These are phyloP conservation scores for Aphanomyces cochlioides DNA, from an alignment of 352 stramenopile genomes.

Conservation along the genomic window DNA sequence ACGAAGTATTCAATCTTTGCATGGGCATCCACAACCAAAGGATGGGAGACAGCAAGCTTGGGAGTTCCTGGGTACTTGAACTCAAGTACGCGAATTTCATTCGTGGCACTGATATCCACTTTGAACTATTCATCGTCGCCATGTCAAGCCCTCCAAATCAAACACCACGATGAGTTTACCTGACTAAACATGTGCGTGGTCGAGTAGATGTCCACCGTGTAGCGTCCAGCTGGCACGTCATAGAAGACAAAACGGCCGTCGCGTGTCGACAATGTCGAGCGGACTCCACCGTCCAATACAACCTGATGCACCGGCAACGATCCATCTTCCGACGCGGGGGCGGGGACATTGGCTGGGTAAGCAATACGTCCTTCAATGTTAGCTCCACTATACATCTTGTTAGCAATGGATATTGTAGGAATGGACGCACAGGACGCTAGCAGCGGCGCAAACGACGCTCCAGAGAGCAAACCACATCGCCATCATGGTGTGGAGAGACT, in stretches of 20 bases:
- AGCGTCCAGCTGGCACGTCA: constrained; percentile 62
- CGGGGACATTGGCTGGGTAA: constrained; percentile 8
- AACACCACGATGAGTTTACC: constrained; percentile 31
- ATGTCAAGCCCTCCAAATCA: constrained; percentile 20
- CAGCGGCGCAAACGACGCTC: neutral
- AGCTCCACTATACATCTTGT: constrained; percentile 14
- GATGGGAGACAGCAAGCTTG: constrained; percentile 58
- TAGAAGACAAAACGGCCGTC: constrained; percentile 72
- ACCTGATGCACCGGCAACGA: constrained; percentile 53
- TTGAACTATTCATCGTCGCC: constrained; percentile 57
- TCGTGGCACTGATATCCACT: constrained; percentile 87
- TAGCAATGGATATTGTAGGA: neutral
- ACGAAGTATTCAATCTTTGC: constrained; percentile 79
- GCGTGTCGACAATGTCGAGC: constrained; percentile 56
- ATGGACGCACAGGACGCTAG: constrained; percentile 3
- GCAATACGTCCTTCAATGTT: constrained; percentile 25
- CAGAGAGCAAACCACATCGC: neutral
- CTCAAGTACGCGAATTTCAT: constrained; percentile 85
- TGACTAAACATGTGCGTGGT: constrained; percentile 68
- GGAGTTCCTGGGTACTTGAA: constrained; percentile 67
- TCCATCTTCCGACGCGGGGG: constrained; percentile 43
- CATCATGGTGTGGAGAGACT: too few relatives aligned
- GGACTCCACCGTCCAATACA: constrained; percentile 68
- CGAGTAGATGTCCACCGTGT: constrained; percentile 71
- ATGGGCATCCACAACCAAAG: constrained; percentile 56